phyloP scores from a whole-genome alignment of 306 rosid genomes.

The Comarum palustre region DNA sequence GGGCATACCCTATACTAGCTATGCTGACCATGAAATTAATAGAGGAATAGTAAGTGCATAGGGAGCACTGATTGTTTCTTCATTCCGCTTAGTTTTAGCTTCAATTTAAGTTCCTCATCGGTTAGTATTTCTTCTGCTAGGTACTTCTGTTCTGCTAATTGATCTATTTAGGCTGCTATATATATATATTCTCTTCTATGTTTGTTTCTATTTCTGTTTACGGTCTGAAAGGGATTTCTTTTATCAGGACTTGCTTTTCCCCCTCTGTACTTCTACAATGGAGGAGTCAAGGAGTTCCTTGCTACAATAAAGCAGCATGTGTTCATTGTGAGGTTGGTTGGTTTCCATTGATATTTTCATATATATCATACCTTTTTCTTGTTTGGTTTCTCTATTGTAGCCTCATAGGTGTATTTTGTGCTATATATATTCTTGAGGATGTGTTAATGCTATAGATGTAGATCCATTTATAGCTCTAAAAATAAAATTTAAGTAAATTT shows the following conservation, averaged over 20 bases:
- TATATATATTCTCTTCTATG: not conserved
- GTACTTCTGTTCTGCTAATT: not conserved
- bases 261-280: conserved; percentile 88
- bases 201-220: conserved; percentile 18
- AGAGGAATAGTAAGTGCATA: not conserved
- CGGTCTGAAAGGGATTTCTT: conserved; percentile 14
- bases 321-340: conserved; percentile 80
- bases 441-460: not conserved
- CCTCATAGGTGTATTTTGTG: not conserved
- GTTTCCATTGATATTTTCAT: not conserved
- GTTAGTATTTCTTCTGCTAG: not conserved
- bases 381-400: not conserved
- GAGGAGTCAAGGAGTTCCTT: conserved; percentile 97
- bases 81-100: not conserved
- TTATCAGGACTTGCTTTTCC: conserved; percentile 92
- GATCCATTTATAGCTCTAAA: not conserved
- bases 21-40: not conserved
- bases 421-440: too few species aligned
- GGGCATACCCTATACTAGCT: not conserved
- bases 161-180: not conserved
- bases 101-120: not conserved
- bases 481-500: not conserved
- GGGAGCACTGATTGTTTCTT: not conserved
- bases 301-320: conserved; percentile 90
- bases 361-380: conserved; percentile 3